These are phyloP conservation scores for Allium fistulosum DNA, from an alignment of 106 monocot genomes.

Conservation along the genomic window DNA sequence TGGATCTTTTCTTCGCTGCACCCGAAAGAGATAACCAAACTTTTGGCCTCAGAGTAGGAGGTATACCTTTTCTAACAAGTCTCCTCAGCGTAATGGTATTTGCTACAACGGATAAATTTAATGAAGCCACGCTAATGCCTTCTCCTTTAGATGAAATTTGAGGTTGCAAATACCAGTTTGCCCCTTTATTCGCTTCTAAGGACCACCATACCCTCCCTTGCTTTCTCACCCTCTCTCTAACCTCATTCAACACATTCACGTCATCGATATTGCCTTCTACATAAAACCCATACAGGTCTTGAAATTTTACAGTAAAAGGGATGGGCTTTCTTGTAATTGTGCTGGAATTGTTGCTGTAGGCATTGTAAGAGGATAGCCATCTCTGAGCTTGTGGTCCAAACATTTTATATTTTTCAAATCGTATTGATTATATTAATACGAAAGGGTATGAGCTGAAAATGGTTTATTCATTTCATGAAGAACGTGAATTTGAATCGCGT, in stretches of 20 bases:
- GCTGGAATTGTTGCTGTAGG: slow-evolving; percentile 27
- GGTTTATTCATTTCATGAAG: neutral
- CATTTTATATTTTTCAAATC: slow-evolving; percentile 17
- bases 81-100: slow-evolving; percentile 60
- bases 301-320: slow-evolving; percentile 68
- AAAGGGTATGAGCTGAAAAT: neutral
- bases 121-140: slow-evolving; percentile 49
- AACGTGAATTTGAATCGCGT: neutral
- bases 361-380: slow-evolving; percentile 23
- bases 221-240: slow-evolving; percentile 78
- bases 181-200: slow-evolving; percentile 80
- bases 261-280: slow-evolving; percentile 90
- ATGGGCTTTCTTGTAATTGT: slow-evolving; percentile 16
- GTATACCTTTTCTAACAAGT: slow-evolving; percentile 86
- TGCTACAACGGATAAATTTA: slow-evolving; percentile 58
- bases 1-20: slow-evolving; percentile 80
- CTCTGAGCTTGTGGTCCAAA: slow-evolving; percentile 43
- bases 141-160: slow-evolving; percentile 51
- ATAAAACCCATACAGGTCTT: slow-evolving; percentile 87
- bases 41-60: slow-evolving; percentile 62
- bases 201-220: slow-evolving; percentile 89
- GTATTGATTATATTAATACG: neutral
- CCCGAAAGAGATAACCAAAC: slow-evolving; percentile 91
- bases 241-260: slow-evolving; percentile 96
- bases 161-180: slow-evolving; percentile 82